These are phyloP conservation scores for Pisolithus tinctorius DNA, from an alignment of 768 basidiomycete genomes.

Conservation along the genomic window DNA sequence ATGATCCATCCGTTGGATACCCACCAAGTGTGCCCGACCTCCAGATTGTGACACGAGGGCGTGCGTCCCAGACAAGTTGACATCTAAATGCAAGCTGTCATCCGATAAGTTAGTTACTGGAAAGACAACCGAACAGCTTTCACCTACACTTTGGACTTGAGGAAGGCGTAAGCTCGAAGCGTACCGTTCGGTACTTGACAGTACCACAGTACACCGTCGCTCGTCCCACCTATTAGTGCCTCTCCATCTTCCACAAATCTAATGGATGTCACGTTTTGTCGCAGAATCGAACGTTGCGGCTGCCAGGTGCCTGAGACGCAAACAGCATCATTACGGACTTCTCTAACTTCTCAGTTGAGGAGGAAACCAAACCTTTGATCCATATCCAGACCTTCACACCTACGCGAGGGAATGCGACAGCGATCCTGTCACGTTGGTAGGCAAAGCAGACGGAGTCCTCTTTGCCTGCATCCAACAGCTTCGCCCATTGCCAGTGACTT, in stretches of 20 bases:
- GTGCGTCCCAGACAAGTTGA: slow-evolving; percentile 42
- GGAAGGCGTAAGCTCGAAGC: slow-evolving; percentile 51
- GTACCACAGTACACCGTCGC: slow-evolving; percentile 69
- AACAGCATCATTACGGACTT: slow-evolving; percentile 2
- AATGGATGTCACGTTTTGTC: slow-evolving; percentile 59
- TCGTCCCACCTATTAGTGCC: slow-evolving; percentile 61
- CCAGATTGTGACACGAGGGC: slow-evolving; percentile 48
- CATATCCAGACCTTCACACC: slow-evolving; percentile 64
- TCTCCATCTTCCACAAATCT: slow-evolving; percentile 58
- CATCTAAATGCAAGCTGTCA: slow-evolving; percentile 46
- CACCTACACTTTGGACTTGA: slow-evolving; percentile 53
- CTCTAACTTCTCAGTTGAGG: not conserved
- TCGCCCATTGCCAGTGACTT: slow-evolving; percentile 51
- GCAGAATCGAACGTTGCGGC: slow-evolving; percentile 53
- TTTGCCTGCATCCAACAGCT: slow-evolving; percentile 44
- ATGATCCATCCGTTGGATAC: slow-evolving; percentile 41
- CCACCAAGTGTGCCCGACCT: slow-evolving; percentile 45
- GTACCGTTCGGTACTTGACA: slow-evolving; percentile 64
- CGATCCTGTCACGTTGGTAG: slow-evolving; percentile 50
- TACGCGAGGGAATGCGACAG: slow-evolving; percentile 50
- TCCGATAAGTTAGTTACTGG: slow-evolving; percentile 7
- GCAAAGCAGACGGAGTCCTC: slow-evolving; percentile 48
- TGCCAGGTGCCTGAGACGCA: slow-evolving; percentile 49
- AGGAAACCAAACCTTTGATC: slow-evolving; percentile 39
- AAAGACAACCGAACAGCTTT: not conserved